These are phyloP conservation scores for Geotrichum siamense DNA, from an alignment of 1,139 yeast genomes.

Conservation along the genomic window DNA sequence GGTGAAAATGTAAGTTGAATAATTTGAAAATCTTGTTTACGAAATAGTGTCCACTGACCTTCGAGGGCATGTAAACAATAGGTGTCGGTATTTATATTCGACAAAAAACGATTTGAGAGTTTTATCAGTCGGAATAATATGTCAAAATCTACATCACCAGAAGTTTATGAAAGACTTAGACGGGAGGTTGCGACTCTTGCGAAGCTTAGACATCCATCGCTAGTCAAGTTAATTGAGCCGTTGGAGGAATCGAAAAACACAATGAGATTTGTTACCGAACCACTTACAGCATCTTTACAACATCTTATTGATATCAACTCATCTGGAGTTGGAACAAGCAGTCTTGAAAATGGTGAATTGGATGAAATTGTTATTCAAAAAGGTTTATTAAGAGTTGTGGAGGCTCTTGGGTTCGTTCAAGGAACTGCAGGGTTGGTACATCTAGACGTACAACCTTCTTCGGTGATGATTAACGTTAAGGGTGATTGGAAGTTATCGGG, in stretches of 20 bases:
- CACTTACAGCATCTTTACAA: slow-evolving; percentile 53
- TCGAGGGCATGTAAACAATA: slow-evolving; percentile 16
- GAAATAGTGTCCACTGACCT: background rate
- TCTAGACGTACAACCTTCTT: slow-evolving; percentile 68
- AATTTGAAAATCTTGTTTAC: slow-evolving; percentile 11
- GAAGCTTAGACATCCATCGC: slow-evolving; percentile 80
- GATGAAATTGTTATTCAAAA: slow-evolving; percentile 75
- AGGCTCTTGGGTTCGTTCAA: slow-evolving; percentile 78
- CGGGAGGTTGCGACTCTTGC: slow-evolving; percentile 63
- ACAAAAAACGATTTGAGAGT: slow-evolving; percentile 66
- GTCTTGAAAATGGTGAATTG: slow-evolving; percentile 32
- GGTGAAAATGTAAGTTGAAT: slow-evolving; percentile 26
- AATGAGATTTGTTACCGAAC: slow-evolving; percentile 79
- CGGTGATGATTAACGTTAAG: slow-evolving; percentile 68
- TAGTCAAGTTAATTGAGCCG: slow-evolving; percentile 75
- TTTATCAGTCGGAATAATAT: slow-evolving; percentile 48
- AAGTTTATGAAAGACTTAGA: slow-evolving; percentile 44
- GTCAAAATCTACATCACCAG: slow-evolving; percentile 27
- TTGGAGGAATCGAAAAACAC: slow-evolving; percentile 78
- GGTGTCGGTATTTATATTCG: slow-evolving; percentile 83
- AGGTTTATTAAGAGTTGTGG: slow-evolving; percentile 72
- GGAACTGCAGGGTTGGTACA: slow-evolving; percentile 69
- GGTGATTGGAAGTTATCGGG: slow-evolving; percentile 96
- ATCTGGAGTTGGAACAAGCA: slow-evolving; percentile 20
- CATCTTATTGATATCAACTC: slow-evolving; percentile 36